Evolutionary conservation across 139 green algal genomes (phyloP).

Genomic region (Chlorella sp.): DNA sequence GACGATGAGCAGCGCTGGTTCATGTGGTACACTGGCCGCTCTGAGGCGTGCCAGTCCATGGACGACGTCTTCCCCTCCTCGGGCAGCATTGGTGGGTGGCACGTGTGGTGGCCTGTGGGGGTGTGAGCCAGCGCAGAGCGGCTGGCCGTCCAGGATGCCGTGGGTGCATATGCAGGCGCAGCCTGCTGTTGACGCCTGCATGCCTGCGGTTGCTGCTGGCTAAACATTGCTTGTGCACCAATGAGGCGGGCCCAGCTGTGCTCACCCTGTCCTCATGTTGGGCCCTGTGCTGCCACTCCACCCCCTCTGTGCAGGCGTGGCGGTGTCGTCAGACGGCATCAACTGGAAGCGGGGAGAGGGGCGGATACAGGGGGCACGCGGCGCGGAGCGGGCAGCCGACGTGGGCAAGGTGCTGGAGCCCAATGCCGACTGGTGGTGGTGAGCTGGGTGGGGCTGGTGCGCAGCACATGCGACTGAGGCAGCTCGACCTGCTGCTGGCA

Average conservation of each 20-base stretch:
- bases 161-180: too few species aligned
- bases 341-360: slow-evolving; percentile 67
- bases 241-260: too few species aligned
- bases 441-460: too few species aligned
- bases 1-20: slow-evolving; percentile 88
- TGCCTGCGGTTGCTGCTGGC: too few species aligned
- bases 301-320: slow-evolving; percentile 65
- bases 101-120: background rate
- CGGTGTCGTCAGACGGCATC: slow-evolving; percentile 77
- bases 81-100: slow-evolving; percentile 64
- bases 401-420: slow-evolving; percentile 75
- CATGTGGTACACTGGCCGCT: slow-evolving; percentile 90
- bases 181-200: too few species aligned
- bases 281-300: too few species aligned
- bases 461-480: too few species aligned
- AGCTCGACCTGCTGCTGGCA: too few species aligned
- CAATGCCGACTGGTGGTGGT: slow-evolving; percentile 90
- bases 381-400: slow-evolving; percentile 53
- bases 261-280: too few species aligned
- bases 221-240: too few species aligned
- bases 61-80: slow-evolving; percentile 66
- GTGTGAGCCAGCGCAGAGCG: background rate
- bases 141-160: too few species aligned
- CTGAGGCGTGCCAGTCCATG: slow-evolving; percentile 22
- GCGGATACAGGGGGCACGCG: slow-evolving; percentile 58